Conservation (phyloP, 805 yeast species). For the Candida corydali region DNA sequence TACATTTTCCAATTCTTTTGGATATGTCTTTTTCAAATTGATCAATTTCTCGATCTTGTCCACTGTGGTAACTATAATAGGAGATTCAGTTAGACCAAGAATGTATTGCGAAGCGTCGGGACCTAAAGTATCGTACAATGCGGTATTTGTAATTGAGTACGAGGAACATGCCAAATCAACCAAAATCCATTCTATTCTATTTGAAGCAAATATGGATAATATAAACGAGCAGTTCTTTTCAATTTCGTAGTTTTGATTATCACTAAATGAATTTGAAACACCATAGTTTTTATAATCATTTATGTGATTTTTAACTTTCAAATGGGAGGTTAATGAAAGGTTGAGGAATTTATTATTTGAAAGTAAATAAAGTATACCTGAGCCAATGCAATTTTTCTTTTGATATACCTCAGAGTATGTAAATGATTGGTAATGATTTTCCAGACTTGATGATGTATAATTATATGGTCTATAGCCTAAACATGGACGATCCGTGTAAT, state of each 20-base stretch:
- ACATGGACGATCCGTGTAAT: constrained; percentile 17
- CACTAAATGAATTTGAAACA: not conserved
- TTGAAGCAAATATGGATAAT: constrained; percentile 29
- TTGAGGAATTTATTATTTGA: constrained; percentile 20
- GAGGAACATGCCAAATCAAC: constrained; percentile 32
- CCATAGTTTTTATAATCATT: constrained; percentile 14
- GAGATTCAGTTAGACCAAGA: constrained; percentile 30
- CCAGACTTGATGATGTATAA: constrained; percentile 11
- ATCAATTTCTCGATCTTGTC: constrained; percentile 48
- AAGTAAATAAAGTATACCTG: constrained; percentile 32
- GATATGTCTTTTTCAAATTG: constrained; percentile 33
- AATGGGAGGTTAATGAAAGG: constrained; percentile 13
- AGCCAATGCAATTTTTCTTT: constrained; percentile 31
- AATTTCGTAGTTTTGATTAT: constrained; percentile 8
- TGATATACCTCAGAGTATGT: constrained; percentile 26
- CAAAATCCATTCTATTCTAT: constrained; percentile 35
- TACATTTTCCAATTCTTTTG: constrained; percentile 32
- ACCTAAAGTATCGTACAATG: constrained; percentile 40
- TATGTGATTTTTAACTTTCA: constrained; percentile 16
- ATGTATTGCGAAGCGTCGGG: constrained; percentile 29
- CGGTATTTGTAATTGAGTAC: constrained; percentile 33
- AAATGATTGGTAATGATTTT: constrained; percentile 9
- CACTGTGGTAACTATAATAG: constrained; percentile 50
- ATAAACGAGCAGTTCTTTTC: constrained; percentile 27
- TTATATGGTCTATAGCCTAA: constrained; percentile 20